A percentile compares a stretch with the other conserved stretches of the same genome.
Evolutionary conservation across 2,329 filamentous ascomycete genomes (phyloP).

Genomic region (Neocatenulostroma microsporum): DNA sequence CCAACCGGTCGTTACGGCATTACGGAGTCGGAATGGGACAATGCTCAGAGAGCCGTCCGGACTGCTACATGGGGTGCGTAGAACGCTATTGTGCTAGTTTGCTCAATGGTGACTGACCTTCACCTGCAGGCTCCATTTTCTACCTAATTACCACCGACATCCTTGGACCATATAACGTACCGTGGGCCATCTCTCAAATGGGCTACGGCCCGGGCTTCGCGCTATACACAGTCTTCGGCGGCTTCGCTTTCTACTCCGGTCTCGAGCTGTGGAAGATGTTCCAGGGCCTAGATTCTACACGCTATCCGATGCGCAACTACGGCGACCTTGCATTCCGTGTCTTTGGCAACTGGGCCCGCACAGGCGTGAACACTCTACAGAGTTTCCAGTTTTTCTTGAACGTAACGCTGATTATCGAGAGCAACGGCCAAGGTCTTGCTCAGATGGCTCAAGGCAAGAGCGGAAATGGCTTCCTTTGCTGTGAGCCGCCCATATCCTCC

Average conservation of each 20-base stretch:
- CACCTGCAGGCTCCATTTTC: not conserved
- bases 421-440: constrained; percentile 48
- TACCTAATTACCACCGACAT: constrained; percentile 30
- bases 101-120: too few relatives aligned
- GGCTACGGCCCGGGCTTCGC: constrained; percentile 31
- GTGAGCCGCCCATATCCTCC: too few relatives aligned
- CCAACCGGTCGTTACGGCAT: constrained; percentile 20
- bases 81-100: too few relatives aligned
- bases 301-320: constrained; percentile 35
- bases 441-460: constrained; percentile 36
- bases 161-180: constrained; percentile 27
- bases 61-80: constrained; percentile 29
- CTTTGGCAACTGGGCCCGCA: constrained; percentile 31
- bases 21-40: constrained; percentile 30
- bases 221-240: constrained; percentile 33
- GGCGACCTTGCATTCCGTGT: constrained; percentile 34
- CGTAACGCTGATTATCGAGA: constrained; percentile 47
- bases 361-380: constrained; percentile 34
- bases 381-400: constrained; percentile 41
- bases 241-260: constrained; percentile 31
- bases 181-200: constrained; percentile 25
- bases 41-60: constrained; percentile 28
- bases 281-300: constrained; percentile 34
- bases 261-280: constrained; percentile 34
- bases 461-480: constrained; percentile 37